Base-by-base conservation (phyloP, 305 asterid species). In the Fraxinus velutina region DNA sequence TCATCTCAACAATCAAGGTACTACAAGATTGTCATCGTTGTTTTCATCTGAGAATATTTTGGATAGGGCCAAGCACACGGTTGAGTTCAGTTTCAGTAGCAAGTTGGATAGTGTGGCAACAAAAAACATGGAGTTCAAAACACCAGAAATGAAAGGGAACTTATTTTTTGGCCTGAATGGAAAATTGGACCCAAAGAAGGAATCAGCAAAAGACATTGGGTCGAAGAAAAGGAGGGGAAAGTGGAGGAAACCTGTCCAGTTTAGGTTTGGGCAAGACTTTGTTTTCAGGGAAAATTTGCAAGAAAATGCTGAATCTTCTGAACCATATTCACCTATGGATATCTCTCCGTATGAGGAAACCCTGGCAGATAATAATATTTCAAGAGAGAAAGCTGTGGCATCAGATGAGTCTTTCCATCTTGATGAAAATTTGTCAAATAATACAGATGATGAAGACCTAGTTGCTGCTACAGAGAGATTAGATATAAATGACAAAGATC, bases 311-410 rank as follows among this genome's bases (percentile, higher is more conserved):
- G 97, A 91, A 80, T 88, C 88, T 71, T 80, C 88, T 5, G 97
- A 89, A 83, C 89, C 89, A 32, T 94, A 92, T 88, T 96, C 99
- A 17, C 98, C 98, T 42, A 96, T 96, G 99, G 99, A 96, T 83
- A 83, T 93, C 88, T 96, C 99, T 84, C 98, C 99, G 0, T 96
- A 89, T 75, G 92, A 88, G 81, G 97, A 94, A 85, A 87, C 89
- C 55, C 80, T 91, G 73, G 93, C 87, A 36, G 90, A 86, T 83
- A 79, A 66, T 81, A 73, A 74, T 36, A 73, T 83, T 36, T 90
- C 97, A 22, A 87, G 94, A 83, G 97, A 89, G 88, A 86, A 94
- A 80, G 93, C 97, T 24, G 91, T 90, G 80, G 89, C 91, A 81
- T 91, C 95, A 24, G 99, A 92, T 75, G 95, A 89, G 76, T 85